A percentile compares a stretch with the other conserved stretches of the same genome.
These are phyloP conservation scores for Salinomyces thailandicus DNA, from an alignment of 2,329 filamentous ascomycete genomes.

Conservation along the genomic window DNA sequence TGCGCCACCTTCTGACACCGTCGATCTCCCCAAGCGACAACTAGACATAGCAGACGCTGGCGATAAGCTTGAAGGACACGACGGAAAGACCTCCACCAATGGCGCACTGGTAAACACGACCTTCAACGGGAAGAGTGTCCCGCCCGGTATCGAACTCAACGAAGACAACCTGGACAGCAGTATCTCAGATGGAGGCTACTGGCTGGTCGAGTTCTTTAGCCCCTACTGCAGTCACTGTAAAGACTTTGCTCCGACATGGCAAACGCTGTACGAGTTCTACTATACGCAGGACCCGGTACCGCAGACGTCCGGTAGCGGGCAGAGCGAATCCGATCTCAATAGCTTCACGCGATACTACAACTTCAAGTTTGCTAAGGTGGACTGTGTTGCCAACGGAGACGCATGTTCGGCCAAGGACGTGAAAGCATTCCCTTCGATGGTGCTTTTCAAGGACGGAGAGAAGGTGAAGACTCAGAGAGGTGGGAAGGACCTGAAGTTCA, in stretches of 20 bases:
- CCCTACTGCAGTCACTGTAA: constrained; percentile 59
- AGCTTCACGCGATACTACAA: constrained; percentile 75
- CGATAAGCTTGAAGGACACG: constrained; percentile 19
- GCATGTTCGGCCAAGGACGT: constrained; percentile 62
- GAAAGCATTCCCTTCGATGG: constrained; percentile 61
- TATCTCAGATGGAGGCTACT: constrained; percentile 56
- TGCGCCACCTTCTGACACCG: constrained; percentile 3
- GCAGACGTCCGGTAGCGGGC: constrained; percentile 35
- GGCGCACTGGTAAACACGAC: constrained; percentile 33
- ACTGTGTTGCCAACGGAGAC: constrained; percentile 76
- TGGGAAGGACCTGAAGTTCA: constrained; percentile 51
- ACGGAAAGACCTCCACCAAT: constrained; percentile 28
- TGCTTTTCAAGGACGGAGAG: constrained; percentile 70
- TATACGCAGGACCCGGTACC: constrained; percentile 68
- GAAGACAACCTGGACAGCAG: constrained; percentile 48
- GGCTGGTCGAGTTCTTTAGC: constrained; percentile 47
- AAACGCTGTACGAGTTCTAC: constrained; percentile 93
- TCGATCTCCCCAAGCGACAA: constrained; percentile 5
- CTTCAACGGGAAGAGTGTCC: constrained; percentile 59
- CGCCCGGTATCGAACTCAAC: constrained; percentile 52
- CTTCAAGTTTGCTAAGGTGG: constrained; percentile 75
- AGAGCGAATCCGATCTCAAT: constrained; percentile 43
- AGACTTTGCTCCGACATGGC: constrained; percentile 70
- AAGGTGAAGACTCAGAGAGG: constrained; percentile 54
- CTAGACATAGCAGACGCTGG: constrained; percentile 7